These are phyloP conservation scores for Calocybe indica DNA, from an alignment of 768 basidiomycete species.

Conservation along the genomic window DNA sequence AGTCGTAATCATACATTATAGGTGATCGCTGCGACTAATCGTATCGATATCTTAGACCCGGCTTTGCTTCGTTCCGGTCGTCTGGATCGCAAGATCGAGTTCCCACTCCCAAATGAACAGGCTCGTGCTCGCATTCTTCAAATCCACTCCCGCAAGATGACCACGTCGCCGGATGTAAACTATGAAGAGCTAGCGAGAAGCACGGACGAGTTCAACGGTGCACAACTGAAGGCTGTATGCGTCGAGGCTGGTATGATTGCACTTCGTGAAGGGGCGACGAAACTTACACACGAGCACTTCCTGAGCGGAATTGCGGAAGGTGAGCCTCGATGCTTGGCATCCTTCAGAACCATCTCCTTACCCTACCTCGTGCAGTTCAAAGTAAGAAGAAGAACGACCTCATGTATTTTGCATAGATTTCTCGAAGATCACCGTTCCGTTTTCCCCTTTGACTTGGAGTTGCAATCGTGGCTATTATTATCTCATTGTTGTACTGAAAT, in stretches of 20 bases:
- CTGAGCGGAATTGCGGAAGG: slow-evolving; percentile 87
- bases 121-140: slow-evolving; percentile 95
- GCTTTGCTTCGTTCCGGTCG: slow-evolving; percentile 97
- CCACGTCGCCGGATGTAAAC: slow-evolving; percentile 82
- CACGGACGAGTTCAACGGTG: slow-evolving; percentile 98
- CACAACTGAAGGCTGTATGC: slow-evolving; percentile 94
- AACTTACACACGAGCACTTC: slow-evolving; percentile 93
- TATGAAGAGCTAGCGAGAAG: slow-evolving; percentile 95
- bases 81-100: slow-evolving; percentile 97
- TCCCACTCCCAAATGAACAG: slow-evolving; percentile 92
- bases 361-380: slow-evolving; percentile 58
- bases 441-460: too few relatives aligned
- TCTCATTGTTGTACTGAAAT: too few relatives aligned
- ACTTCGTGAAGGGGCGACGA: slow-evolving; percentile 84
- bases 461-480: too few relatives aligned
- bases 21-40: slow-evolving; percentile 98
- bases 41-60: slow-evolving; percentile 97
- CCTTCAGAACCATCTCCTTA: background rate
- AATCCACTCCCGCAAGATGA: slow-evolving; percentile 97
- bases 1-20: slow-evolving; percentile 21
- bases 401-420: slow-evolving; percentile 79
- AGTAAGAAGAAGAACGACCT: slow-evolving; percentile 99
- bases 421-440: background rate
- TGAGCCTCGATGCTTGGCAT: slow-evolving; percentile 23
- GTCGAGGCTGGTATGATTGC: slow-evolving; percentile 99